Evolutionary conservation across 2,329 filamentous ascomycete species (phyloP).

Genomic region (Colletotrichum orbiculare): DNA sequence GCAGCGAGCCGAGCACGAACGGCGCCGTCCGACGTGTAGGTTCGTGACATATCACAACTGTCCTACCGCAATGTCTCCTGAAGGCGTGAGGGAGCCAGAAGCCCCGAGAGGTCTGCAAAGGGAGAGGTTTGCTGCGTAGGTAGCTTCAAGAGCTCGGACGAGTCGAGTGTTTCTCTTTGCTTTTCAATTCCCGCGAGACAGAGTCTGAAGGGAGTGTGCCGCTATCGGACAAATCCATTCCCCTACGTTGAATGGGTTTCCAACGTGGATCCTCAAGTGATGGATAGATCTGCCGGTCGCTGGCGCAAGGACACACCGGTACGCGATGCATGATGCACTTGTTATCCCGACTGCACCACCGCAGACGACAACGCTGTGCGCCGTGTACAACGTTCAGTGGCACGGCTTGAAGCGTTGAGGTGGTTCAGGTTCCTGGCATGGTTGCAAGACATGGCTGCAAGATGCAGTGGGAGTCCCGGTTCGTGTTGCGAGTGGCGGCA

Average conservation of each 20-base stretch:
- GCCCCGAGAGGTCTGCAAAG: slow-evolving; percentile 4
- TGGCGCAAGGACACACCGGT: not conserved
- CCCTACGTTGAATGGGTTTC: slow-evolving; percentile 29
- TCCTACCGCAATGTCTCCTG: slow-evolving; percentile 10
- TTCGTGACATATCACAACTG: not conserved
- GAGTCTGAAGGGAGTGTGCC: slow-evolving; percentile 24
- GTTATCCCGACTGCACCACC: slow-evolving; percentile 8
- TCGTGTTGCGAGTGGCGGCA: not conserved
- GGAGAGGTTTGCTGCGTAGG: not conserved
- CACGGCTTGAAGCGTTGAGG: not conserved
- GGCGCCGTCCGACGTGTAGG: slow-evolving; percentile 6
- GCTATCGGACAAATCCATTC: slow-evolving; percentile 14
- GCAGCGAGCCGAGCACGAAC: slow-evolving; percentile 22
- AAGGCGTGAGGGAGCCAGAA: slow-evolving; percentile 1
- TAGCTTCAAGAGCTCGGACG: slow-evolving; percentile 9
- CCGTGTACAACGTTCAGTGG: slow-evolving; percentile 3
- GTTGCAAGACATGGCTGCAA: slow-evolving; percentile 3
- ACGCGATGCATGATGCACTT: not conserved
- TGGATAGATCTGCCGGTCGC: too few species aligned
- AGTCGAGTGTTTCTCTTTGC: not conserved
- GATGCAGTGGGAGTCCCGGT: slow-evolving; percentile 5
- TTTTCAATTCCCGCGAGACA: slow-evolving; percentile 13
- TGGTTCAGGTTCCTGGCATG: not conserved
- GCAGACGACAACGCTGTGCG: slow-evolving; percentile 14
- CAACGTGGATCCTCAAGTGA: not conserved